phyloP scores from a whole-genome alignment of 345 rosid species.

The Eutrema yunnanense region DNA sequence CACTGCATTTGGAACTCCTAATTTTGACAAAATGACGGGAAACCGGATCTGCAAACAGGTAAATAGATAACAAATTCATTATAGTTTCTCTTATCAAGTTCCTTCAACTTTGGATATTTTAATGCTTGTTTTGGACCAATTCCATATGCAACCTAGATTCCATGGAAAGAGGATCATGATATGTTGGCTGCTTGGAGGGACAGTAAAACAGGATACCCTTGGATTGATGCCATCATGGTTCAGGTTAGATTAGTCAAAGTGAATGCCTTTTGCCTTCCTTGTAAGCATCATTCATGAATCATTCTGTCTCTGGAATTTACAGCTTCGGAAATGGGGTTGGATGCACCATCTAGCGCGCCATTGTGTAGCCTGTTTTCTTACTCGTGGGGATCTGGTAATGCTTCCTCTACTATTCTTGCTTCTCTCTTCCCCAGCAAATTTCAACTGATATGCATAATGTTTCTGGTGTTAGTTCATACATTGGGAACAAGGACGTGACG shows the following conservation, averaged over 20 bases:
- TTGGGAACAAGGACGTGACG: slow-evolving; percentile 97
- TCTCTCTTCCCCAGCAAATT: background rate
- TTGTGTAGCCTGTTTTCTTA: slow-evolving; percentile 86
- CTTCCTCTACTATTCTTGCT: background rate
- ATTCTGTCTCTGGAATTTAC: slow-evolving; percentile 15
- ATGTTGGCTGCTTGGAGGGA: slow-evolving; percentile 88
- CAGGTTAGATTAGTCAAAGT: slow-evolving; percentile 49
- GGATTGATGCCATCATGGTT: slow-evolving; percentile 99
- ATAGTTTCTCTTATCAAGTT: background rate
- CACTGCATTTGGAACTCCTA: slow-evolving; percentile 78
- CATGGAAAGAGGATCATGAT: slow-evolving; percentile 71
- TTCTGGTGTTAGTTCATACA: slow-evolving; percentile 72
- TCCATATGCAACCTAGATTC: slow-evolving; percentile 45
- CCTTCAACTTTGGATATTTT: background rate
- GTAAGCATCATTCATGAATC: background rate
- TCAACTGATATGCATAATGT: slow-evolving; percentile 18
- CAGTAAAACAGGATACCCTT: slow-evolving; percentile 87
- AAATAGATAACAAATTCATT: background rate
- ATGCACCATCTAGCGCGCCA: slow-evolving; percentile 96
- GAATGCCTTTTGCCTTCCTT: background rate
- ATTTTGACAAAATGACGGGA: slow-evolving; percentile 81
- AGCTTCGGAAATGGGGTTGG: slow-evolving; percentile 98
- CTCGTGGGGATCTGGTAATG: slow-evolving; percentile 94
- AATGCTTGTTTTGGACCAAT: background rate
- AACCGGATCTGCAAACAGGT: slow-evolving; percentile 93